Conservation (phyloP, 768 basidiomycete genomes). For the Boletus rubropictus region DNA sequence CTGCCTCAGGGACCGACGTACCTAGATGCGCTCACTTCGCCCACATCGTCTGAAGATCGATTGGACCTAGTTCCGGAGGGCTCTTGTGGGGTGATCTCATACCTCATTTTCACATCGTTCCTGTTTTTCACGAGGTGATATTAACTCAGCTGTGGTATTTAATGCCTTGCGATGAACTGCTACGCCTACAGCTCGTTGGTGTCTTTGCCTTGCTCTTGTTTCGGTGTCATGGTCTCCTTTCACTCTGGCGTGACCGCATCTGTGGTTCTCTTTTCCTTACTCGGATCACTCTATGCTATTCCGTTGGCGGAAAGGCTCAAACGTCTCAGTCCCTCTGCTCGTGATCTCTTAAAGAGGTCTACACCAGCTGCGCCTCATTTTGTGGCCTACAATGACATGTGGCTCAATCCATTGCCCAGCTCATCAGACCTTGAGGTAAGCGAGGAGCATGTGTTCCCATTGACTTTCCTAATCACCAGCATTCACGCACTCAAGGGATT, state of each 20-base stretch:
- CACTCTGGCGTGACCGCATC: conserved; percentile 2
- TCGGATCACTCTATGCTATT: conserved; percentile 8
- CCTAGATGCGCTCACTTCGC: conserved; percentile 1
- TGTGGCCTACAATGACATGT: conserved; percentile 37
- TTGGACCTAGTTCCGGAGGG: not conserved
- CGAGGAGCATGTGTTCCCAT: not conserved
- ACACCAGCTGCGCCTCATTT: conserved; percentile 46
- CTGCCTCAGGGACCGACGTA: conserved; percentile 1
- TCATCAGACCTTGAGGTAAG: conserved; percentile 40
- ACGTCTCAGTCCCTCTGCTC: conserved; percentile 19
- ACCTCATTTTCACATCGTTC: conserved; percentile 1
- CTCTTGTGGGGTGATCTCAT: not conserved
- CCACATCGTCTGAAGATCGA: not conserved
- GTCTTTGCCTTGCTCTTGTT: not conserved
- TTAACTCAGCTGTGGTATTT: conserved; percentile 13
- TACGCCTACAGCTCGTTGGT: not conserved
- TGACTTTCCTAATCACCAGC: not conserved
- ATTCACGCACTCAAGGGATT: conserved; percentile 21
- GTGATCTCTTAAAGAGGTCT: conserved; percentile 16
- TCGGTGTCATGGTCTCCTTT: conserved; percentile 13
- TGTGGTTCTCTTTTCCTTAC: conserved; percentile 2
- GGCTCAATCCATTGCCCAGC: conserved; percentile 40
- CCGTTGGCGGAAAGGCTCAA: conserved; percentile 22
- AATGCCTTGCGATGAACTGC: conserved; percentile 1
- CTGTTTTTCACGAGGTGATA: conserved; percentile 4